Conservation (phyloP, 208 protist species). For the Novymonas esmeraldas region DNA sequence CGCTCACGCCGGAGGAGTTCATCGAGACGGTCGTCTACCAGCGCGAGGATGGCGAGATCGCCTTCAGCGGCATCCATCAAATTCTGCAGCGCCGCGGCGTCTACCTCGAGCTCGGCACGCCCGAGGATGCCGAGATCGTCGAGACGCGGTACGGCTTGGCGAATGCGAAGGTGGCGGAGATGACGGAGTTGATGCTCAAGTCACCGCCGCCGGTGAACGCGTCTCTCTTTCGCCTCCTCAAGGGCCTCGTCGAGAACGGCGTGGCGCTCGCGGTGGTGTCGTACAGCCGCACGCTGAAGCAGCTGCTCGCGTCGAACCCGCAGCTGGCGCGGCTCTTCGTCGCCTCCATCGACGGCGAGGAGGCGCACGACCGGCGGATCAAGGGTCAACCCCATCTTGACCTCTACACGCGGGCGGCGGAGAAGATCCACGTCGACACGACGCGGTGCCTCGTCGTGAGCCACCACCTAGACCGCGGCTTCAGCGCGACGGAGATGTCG, state of each 20-base stretch:
- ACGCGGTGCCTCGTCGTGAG: conserved; percentile 78
- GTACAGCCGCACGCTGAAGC: conserved; percentile 78
- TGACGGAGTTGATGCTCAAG: conserved; percentile 74
- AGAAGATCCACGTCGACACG: conserved; percentile 87
- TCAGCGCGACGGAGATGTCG: conserved; percentile 58
- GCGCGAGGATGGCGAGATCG: conserved; percentile 69
- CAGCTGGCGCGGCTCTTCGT: conserved; percentile 72
- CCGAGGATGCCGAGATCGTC: conserved; percentile 89
- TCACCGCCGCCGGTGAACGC: conserved; percentile 56
- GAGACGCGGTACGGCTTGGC: conserved; percentile 90
- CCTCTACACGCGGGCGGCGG: conserved; percentile 71
- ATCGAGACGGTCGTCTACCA: conserved; percentile 88
- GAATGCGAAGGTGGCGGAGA: conserved; percentile 90
- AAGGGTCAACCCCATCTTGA: conserved; percentile 83
- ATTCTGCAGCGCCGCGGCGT: conserved; percentile 75
- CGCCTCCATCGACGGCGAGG: conserved; percentile 85
- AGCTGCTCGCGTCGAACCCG: conserved; percentile 54
- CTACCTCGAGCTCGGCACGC: conserved; percentile 78
- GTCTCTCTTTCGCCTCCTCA: conserved; percentile 56
- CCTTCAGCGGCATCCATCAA: conserved; percentile 88
- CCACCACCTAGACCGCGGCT: conserved; percentile 81
- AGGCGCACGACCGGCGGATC: conserved; percentile 79
- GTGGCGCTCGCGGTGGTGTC: conserved; percentile 80
- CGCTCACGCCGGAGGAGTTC: conserved; percentile 85
- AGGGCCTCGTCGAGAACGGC: conserved; percentile 55